phyloP scores from a whole-genome alignment of 305 asterid species.

The Salvia sclarea region DNA sequence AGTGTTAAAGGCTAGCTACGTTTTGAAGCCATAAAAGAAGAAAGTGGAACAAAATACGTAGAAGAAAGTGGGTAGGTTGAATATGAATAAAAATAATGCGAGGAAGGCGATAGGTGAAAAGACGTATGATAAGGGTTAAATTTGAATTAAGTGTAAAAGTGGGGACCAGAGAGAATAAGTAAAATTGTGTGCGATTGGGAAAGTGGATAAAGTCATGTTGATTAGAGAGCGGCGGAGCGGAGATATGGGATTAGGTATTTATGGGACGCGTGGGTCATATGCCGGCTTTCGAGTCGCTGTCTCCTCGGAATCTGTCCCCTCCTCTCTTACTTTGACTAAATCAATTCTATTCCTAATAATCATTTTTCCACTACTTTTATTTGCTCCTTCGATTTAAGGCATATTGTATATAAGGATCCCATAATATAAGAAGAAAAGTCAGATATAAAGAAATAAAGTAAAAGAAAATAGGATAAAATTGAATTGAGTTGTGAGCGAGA shows the following conservation, averaged over 20 bases:
- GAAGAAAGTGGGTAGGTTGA: no score
- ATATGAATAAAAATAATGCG: neutral
- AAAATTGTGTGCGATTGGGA: neutral
- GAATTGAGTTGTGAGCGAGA: no score
- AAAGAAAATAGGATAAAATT: no score
- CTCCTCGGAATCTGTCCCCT: constrained; percentile 34
- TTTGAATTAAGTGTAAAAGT: neutral
- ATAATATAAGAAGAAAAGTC: no score
- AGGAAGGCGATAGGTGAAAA: neutral
- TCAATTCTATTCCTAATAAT: constrained; percentile 1
- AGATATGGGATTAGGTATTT: constrained; percentile 16
- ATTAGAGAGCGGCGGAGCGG: constrained; percentile 21
- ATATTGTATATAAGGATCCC: no score
- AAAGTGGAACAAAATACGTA: no score
- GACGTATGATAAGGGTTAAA: constrained; percentile 9
- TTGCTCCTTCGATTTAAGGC: no score
- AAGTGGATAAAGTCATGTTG: constrained; percentile 20
- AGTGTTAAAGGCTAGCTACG: no score
- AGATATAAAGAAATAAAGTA: no score
- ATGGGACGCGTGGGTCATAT: constrained; percentile 39
- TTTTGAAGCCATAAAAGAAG: no score
- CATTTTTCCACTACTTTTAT: neutral
- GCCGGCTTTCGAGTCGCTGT: constrained; percentile 42
- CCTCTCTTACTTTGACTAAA: constrained; percentile 21
- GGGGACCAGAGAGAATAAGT: neutral